Base-by-base conservation (phyloP, 192 early-diverging fungal species). In the Coemansia umbellata region DNA sequence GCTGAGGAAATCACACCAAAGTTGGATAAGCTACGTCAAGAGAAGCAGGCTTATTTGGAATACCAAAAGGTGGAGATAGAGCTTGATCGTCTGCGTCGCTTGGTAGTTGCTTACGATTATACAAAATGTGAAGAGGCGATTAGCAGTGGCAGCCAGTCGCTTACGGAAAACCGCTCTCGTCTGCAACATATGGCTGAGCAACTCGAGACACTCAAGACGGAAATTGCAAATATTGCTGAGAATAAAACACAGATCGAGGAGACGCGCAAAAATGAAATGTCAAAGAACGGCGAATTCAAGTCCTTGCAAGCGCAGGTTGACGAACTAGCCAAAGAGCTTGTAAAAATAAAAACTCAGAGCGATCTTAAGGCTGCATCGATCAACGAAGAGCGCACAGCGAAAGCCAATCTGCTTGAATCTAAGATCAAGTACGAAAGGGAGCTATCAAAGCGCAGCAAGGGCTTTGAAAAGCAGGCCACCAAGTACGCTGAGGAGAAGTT, bases 51-150 rank as follows among this genome's bases (percentile, higher is more conserved):
- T 7, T 95, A 90, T 55, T 64, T 97, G 8, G 97, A 99, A 57
- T 98, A 85, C 61, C 91, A 95, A 66, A 93, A 94, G 63, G 84
- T 92, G 13, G 88, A 92, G 55, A 81, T 85, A 7, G 95, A 99
- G 65, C 84, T 93, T 30, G 94, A 93, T 45, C 80, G 86, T 7
- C 53, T 95, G 37, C 81, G 79, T n/a, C 84, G 87, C 23, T 72
- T 94, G 26, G 74, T 92, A 2, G 80, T 92, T 14, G 92, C 95
- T 3, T 84, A 87, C 57, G 93, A 97, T 36, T 95, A 89, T 58
- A 78, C 78, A 23, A 79, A 79, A 32, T 78, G 84, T 55, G 84
- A 90, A 45, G 90, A 91, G 71, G 30, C 65, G 4, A 21, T 60
- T 18, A 81, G 31, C 66, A 80, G 60, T 22, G 71, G 63, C 39